phyloP scores from a whole-genome alignment of 345 rosid genomes.

The Nasturtium officinale region DNA sequence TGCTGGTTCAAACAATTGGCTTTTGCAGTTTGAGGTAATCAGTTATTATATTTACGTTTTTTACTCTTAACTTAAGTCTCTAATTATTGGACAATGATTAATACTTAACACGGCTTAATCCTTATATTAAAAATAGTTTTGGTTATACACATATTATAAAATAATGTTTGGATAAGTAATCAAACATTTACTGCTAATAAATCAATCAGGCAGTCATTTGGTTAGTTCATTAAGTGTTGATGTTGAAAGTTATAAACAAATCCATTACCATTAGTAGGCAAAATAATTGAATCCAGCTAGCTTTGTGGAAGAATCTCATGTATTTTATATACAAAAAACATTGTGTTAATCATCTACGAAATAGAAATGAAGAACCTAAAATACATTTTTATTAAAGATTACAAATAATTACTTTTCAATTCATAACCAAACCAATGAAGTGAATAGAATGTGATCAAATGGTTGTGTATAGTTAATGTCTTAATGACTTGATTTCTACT shows the following conservation, averaged over 20 bases:
- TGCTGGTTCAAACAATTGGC: slow-evolving; percentile 76
- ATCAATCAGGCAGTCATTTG: neutral
- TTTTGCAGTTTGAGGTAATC: slow-evolving; percentile 88
- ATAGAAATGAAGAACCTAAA: neutral
- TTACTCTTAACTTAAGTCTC: neutral
- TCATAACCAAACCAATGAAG: neutral
- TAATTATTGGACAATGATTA: neutral
- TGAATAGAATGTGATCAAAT: neutral
- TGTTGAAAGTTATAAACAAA: slow-evolving; percentile 38
- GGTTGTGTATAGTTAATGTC: no score
- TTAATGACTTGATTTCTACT: no score
- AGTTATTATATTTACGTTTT: neutral
- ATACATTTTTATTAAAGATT: no score
- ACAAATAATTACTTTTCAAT: no score
- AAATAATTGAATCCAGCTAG: slow-evolving; percentile 43
- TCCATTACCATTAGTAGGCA: slow-evolving; percentile 10
- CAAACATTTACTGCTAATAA: slow-evolving; percentile 4
- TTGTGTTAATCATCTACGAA: neutral
- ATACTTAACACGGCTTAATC: neutral
- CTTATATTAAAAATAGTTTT: neutral
- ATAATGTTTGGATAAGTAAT: neutral
- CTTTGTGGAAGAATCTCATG: neutral
- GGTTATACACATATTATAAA: neutral
- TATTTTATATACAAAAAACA: neutral
- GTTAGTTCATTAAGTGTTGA: slow-evolving; percentile 1